phyloP scores from a whole-genome alignment of 108 stramenopile genomes.

The Bacterosira constricta region DNA sequence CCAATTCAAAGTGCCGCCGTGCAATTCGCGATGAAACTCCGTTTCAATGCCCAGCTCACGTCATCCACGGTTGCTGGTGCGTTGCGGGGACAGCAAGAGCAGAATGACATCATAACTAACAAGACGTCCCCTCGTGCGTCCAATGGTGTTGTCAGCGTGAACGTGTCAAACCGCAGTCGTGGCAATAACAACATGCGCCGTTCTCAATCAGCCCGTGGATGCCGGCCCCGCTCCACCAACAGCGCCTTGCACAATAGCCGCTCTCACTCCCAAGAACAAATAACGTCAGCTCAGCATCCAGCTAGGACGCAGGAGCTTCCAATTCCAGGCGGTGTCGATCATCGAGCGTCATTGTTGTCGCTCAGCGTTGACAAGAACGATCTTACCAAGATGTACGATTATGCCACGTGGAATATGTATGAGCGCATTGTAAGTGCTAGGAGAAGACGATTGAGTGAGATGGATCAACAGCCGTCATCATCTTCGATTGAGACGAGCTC shows the following conservation, averaged over 20 bases:
- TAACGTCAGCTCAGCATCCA: background rate
- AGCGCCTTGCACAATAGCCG: background rate
- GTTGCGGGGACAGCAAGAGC: background rate
- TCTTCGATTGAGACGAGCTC: too few species aligned
- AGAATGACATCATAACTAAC: background rate
- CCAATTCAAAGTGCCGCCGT: too few species aligned
- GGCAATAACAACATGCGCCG: too few species aligned
- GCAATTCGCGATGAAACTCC: too few species aligned
- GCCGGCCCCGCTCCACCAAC: too few species aligned
- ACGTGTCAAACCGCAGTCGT: too few species aligned
- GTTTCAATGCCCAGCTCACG: too few species aligned
- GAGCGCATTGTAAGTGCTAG: slow-evolving; percentile 31
- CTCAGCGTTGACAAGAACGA: slow-evolving; percentile 3
- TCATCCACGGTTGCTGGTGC: too few species aligned
- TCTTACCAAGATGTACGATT: slow-evolving; percentile 27
- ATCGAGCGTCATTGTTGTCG: background rate
- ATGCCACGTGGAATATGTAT: slow-evolving; percentile 39
- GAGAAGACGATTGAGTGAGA: background rate
- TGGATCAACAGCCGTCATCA: background rate
- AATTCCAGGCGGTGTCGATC: background rate
- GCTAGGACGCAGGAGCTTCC: background rate
- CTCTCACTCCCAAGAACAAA: background rate
- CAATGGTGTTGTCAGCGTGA: background rate
- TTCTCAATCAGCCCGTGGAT: too few species aligned
- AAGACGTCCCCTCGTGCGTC: background rate